Base-by-base conservation (phyloP, 2,329 filamentous ascomycete species). In the Alternaria infectoria region DNA sequence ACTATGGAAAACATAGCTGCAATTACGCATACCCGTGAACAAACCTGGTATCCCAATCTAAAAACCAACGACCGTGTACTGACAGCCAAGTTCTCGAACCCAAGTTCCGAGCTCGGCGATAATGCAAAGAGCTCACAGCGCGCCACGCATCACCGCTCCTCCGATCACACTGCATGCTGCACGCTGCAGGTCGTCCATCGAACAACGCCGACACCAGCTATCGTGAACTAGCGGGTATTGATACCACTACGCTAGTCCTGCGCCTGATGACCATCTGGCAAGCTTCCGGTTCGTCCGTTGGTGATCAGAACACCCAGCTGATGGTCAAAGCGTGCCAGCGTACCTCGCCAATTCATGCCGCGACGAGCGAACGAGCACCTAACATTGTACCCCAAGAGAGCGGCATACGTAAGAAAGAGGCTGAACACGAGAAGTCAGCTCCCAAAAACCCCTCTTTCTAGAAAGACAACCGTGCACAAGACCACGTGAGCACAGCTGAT, bases 91-190 rank as follows among this genome's bases (percentile, higher is more conserved):
- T 12, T 52, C 30, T 4, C 21, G 19, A 52, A 52, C 8, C 19
- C 15, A 25, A n/a, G 19, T 52, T 52, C 30, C 30, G 49, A 13
- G 28, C 49, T 52, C 30, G 49, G 49, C 49, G 49, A 52, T 25
- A 25, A 40, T n/a, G 49, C 49, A 40, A 36, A 52, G 49, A 23
- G 49, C 49, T 52, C 49, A 52, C 49, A 40, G 49, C 19, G 49
- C 40, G 57, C 49, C 40, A 45, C 49, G 49, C 47, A 46, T 32
- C 23, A 51, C 49, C 47, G 26, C 26, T 45, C 28, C 19, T 30
- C 19, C 32, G n/a, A 59, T 19, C 49, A 51, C 32, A 21, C 57
- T 54, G 57, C 57, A 54, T 45, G 26, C 15, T 59, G 57, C 57
- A 54, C 30, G 36, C 15, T 59, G 36, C 56, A 59, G 17, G 47